A percentile compares a stretch with the other conserved stretches of the same genome.
Evolutionary conservation across 306 rosid genomes (phyloP).

Genomic region (Rosa rugosa): DNA sequence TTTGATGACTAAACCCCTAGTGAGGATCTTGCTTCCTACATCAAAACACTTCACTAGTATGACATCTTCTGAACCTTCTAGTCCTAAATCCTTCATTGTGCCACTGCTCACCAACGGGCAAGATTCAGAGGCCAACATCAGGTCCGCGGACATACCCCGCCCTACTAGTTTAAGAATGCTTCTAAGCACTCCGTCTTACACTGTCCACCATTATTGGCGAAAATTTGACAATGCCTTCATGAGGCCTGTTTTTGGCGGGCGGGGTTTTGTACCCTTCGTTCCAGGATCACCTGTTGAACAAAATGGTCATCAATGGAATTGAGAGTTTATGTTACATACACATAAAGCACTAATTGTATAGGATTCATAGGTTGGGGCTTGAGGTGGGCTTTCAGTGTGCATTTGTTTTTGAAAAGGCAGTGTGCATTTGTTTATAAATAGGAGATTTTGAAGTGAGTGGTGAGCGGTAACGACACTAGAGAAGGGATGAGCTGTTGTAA

Average conservation of each 20-base stretch:
- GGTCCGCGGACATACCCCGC: constrained; percentile 27
- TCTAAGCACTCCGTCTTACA: constrained; percentile 51
- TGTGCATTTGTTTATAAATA: constrained; percentile 41
- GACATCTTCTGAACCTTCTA: constrained; percentile 57
- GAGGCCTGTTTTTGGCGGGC: constrained; percentile 91
- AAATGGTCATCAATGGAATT: constrained; percentile 45
- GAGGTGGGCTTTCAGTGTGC: constrained; percentile 41
- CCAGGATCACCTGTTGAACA: constrained; percentile 83
- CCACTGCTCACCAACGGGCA: constrained; percentile 64
- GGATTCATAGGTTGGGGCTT: constrained; percentile 22
- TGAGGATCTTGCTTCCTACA: constrained; percentile 74
- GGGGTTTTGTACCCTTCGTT: constrained; percentile 84
- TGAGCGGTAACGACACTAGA: constrained; percentile 15
- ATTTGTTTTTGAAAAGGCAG: constrained; percentile 24
- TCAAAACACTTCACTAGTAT: constrained; percentile 46
- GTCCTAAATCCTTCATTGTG: constrained; percentile 59
- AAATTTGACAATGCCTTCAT: constrained; percentile 78
- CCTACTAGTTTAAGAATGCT: constrained; percentile 57
- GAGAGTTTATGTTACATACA: constrained; percentile 1
- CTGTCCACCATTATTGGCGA: constrained; percentile 90
- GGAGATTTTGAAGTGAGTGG: constrained; percentile 23
- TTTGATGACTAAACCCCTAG: constrained; percentile 85
- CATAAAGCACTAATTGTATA: constrained; percentile 20
- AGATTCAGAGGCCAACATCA: constrained; percentile 32
- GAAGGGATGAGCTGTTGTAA: constrained; percentile 22